Percentiles rank a stretch among this genome's conserved stretches.
Conservation (phyloP, 2,329 filamentous ascomycete genomes). For the Ceratocystis lukuohia region DNA sequence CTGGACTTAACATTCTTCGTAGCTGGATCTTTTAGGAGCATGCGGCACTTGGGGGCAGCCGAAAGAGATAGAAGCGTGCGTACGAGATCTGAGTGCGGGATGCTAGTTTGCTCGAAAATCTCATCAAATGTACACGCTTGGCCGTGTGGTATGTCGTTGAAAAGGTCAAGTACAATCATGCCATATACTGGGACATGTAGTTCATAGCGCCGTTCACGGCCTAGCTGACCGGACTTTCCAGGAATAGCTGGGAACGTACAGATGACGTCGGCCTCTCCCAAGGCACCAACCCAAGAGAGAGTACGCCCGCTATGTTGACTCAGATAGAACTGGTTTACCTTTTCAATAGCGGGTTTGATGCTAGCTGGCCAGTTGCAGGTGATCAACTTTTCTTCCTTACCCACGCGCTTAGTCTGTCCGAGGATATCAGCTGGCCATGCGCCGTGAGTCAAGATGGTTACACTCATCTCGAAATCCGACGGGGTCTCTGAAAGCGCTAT, state of each 20-base stretch:
- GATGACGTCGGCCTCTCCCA: conserved; percentile 73
- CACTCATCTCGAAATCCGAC: conserved; percentile 55
- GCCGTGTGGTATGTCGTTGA: conserved; percentile 56
- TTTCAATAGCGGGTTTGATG: conserved; percentile 12
- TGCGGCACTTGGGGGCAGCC: conserved; percentile 67
- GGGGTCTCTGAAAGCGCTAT: conserved; percentile 29
- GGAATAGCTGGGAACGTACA: conserved; percentile 61
- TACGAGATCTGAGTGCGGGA: conserved; percentile 58
- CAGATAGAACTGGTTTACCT: conserved; percentile 76
- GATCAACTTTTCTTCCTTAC: conserved; percentile 33
- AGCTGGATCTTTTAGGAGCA: conserved; percentile 68
- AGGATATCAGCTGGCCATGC: conserved; percentile 91
- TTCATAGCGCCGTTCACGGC: conserved; percentile 65
- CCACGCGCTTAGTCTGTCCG: conserved; percentile 35
- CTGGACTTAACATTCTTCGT: conserved; percentile 62
- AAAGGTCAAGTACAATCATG: conserved; percentile 79
- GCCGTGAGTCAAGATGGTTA: conserved; percentile 81
- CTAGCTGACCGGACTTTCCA: conserved; percentile 50
- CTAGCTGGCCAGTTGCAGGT: conserved; percentile 21
- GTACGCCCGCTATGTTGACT: conserved; percentile 76
- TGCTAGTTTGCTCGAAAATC: conserved; percentile 70
- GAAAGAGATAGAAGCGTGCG: conserved; percentile 70
- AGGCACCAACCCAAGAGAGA: conserved; percentile 63
- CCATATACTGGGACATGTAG: conserved; percentile 84
- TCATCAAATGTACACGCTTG: conserved; percentile 49